Conservation (phyloP, 2,329 filamentous ascomycete genomes). For the Daldinia sp. region DNA sequence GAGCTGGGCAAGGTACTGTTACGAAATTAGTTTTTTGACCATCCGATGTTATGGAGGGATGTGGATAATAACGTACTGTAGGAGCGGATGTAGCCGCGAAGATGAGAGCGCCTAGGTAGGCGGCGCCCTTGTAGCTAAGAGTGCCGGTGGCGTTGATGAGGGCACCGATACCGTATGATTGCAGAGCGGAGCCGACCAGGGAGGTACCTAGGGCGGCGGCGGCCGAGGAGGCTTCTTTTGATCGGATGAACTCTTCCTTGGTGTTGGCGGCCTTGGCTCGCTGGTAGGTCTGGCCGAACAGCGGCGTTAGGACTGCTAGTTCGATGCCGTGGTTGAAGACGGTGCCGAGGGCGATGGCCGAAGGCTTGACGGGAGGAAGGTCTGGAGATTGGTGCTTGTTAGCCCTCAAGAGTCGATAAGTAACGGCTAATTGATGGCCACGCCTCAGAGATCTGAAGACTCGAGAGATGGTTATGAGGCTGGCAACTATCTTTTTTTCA, state of each 20-base stretch:
- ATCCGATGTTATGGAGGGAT: neutral
- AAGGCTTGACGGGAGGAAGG: slow-evolving; percentile 88
- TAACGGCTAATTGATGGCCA: neutral
- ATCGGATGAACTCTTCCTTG: slow-evolving; percentile 96
- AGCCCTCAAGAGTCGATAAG: neutral
- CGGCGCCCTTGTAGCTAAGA: slow-evolving; percentile 95
- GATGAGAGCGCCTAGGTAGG: slow-evolving; percentile 90
- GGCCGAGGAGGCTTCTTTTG: slow-evolving; percentile 89
- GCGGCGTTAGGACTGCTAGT: slow-evolving; percentile 85
- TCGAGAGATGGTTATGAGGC: neutral
- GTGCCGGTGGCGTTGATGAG: slow-evolving; percentile 96
- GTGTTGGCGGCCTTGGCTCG: slow-evolving; percentile 91
- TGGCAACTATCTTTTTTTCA: slow-evolving; percentile 4
- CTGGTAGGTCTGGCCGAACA: slow-evolving; percentile 96
- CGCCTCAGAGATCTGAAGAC: slow-evolving; percentile 4
- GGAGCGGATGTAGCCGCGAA: slow-evolving; percentile 93
- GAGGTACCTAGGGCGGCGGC: slow-evolving; percentile 92
- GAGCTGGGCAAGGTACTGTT: slow-evolving; percentile 85
- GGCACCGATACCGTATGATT: slow-evolving; percentile 90
- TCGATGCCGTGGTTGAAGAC: slow-evolving; percentile 95
- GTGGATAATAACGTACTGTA: slow-evolving; percentile 70
- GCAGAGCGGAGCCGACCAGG: slow-evolving; percentile 86
- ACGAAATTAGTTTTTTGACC: slow-evolving; percentile 3
- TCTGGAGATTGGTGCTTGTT: slow-evolving; percentile 54
- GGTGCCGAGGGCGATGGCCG: slow-evolving; percentile 95